A percentile compares a stretch with the other conserved stretches of the same genome.
Evolutionary conservation across 2,329 filamentous ascomycete genomes (phyloP).

Genomic region (Ophiostoma piceae): DNA sequence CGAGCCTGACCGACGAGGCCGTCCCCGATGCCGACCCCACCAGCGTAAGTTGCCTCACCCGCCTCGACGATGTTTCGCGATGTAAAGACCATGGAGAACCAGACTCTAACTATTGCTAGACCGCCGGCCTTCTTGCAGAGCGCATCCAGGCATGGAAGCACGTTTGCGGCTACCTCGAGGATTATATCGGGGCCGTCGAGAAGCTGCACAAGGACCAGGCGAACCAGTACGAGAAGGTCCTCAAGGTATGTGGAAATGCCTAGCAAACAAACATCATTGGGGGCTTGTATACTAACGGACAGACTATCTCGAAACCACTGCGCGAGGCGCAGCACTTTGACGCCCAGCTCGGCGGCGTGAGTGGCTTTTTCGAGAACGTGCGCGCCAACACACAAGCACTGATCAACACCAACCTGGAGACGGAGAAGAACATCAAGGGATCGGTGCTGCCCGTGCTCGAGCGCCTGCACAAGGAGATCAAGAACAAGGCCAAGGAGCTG

Average conservation of each 20-base stretch:
- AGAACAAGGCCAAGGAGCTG: conserved; percentile 91
- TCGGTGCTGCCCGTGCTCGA: conserved; percentile 83
- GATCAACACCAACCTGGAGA: conserved; percentile 83
- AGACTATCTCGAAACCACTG: conserved; percentile 80
- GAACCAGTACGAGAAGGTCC: conserved; percentile 90
- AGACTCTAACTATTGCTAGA: conserved; percentile 41
- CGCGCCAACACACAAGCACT: conserved; percentile 87
- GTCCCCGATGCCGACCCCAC: conserved; percentile 54
- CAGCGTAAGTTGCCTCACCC: conserved; percentile 41
- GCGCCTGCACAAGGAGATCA: conserved; percentile 90
- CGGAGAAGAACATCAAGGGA: conserved; percentile 82
- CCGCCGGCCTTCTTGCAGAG: conserved; percentile 75
- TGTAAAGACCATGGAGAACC: too few species aligned
- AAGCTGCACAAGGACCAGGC: conserved; percentile 78
- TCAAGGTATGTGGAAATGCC: conserved; percentile 57
- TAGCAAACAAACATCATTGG: too few species aligned
- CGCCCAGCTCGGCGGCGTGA: conserved; percentile 77
- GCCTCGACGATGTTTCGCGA: neutral
- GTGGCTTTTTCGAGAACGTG: conserved; percentile 90
- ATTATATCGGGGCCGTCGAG: conserved; percentile 79
- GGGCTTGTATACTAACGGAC: neutral
- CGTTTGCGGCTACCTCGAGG: conserved; percentile 82
- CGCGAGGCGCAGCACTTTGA: conserved; percentile 92
- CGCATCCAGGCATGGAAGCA: conserved; percentile 95
- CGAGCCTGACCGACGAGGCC: conserved; percentile 51